phyloP scores from a whole-genome alignment of 2,329 filamentous ascomycete species.

The Teratosphaeria destructans region DNA sequence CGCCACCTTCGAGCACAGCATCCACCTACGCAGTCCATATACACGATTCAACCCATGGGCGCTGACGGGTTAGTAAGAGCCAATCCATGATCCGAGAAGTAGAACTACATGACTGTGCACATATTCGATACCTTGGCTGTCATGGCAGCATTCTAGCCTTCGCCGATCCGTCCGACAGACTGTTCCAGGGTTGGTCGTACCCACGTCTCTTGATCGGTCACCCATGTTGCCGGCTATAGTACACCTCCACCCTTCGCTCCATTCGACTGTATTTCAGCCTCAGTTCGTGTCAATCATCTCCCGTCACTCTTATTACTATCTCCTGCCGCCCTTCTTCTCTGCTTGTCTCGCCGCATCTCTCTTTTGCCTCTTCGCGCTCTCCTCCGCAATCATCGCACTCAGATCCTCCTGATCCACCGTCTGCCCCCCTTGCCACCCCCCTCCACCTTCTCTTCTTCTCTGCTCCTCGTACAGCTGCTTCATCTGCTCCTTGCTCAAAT shows the following conservation, averaged over 20 bases:
- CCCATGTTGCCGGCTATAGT: background rate
- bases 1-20: background rate
- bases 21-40: background rate
- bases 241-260: background rate
- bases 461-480: conserved; percentile 67
- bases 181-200: background rate
- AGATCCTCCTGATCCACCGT: conserved; percentile 82
- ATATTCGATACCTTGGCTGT: background rate
- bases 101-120: background rate
- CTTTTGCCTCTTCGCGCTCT: conserved; percentile 83
- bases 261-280: background rate
- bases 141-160: background rate
- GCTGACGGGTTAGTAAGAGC: background rate
- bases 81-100: background rate
- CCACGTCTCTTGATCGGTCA: background rate
- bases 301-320: background rate
- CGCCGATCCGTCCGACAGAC: background rate
- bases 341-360: conserved; percentile 59
- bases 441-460: conserved; percentile 47
- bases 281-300: background rate
- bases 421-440: conserved; percentile 53
- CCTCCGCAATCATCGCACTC: conserved; percentile 90
- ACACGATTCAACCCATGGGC: background rate
- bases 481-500: conserved; percentile 75
- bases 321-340: background rate